phyloP scores from a whole-genome alignment of 768 basidiomycete species.

The Boletus coccyginus region DNA sequence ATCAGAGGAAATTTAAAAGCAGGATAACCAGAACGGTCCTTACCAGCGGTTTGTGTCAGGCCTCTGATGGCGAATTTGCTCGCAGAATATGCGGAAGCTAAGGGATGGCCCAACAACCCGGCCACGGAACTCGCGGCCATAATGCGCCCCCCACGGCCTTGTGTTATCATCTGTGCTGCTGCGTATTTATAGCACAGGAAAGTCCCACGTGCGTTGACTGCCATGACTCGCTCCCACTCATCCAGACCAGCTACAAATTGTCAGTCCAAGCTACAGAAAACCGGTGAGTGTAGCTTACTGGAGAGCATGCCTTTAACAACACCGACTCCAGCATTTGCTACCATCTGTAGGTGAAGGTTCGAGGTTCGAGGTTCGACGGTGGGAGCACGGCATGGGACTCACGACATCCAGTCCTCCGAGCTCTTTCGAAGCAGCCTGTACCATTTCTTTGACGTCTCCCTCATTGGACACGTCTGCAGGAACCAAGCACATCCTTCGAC shows the following conservation, averaged over 20 bases:
- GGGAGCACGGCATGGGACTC: background rate
- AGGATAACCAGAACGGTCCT: background rate
- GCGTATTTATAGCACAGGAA: conserved; percentile 64
- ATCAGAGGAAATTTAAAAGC: background rate
- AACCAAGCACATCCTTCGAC: conserved; percentile 15
- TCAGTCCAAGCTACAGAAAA: background rate
- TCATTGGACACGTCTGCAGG: conserved; percentile 12
- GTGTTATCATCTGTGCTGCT: conserved; percentile 54
- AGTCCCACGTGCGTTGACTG: conserved; percentile 50
- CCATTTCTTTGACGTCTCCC: conserved; percentile 6
- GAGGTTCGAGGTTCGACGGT: too few species aligned
- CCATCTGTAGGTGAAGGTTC: conserved; percentile 10
- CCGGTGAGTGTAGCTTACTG: background rate
- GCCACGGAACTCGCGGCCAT: conserved; percentile 35
- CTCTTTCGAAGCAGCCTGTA: background rate
- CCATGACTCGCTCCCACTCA: background rate
- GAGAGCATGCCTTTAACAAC: background rate
- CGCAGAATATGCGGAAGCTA: conserved; percentile 16
- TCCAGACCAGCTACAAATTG: background rate
- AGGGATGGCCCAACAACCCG: background rate
- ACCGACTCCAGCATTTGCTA: conserved; percentile 15
- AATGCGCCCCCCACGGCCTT: conserved; percentile 49
- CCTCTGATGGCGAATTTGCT: conserved; percentile 41
- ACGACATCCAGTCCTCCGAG: conserved; percentile 11
- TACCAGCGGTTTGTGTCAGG: conserved; percentile 37